Conservation (phyloP, 1,284 basidiomycete species). For the Trichosporon faecale region DNA sequence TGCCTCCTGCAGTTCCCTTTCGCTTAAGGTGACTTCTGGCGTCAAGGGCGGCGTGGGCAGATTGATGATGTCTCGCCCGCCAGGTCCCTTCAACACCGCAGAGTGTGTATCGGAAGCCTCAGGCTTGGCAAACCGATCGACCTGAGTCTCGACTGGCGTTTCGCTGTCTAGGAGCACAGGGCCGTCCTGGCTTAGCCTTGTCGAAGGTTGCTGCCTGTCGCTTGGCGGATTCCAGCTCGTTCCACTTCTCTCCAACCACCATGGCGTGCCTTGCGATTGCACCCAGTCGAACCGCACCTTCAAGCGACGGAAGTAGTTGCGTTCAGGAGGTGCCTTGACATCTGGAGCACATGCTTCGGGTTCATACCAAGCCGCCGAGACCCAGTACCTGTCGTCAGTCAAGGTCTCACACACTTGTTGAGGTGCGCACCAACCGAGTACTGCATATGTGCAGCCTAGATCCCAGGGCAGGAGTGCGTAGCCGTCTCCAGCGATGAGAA, state of each 20-base stretch:
- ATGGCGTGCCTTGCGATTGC: conserved; percentile 40
- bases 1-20: not conserved
- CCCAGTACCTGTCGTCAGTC: conserved; percentile 39
- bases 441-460: conserved; percentile 36
- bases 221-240: conserved; percentile 14
- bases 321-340: conserved; percentile 18
- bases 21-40: not conserved
- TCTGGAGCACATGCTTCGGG: conserved; percentile 32
- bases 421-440: conserved; percentile 43
- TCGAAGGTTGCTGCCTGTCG: not conserved
- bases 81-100: not conserved
- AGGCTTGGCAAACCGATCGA: not conserved
- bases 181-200: not conserved
- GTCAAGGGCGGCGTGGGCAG: not conserved
- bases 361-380: conserved; percentile 44
- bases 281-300: conserved; percentile 51
- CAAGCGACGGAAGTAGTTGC: conserved; percentile 37
- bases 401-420: not conserved
- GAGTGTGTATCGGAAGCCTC: not conserved
- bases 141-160: not conserved
- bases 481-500: conserved; percentile 42
- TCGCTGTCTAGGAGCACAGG: not conserved
- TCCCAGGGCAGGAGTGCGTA: conserved; percentile 42
- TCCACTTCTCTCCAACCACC: conserved; percentile 32
- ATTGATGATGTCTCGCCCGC: not conserved